These are phyloP conservation scores for Torulaspora indica DNA, from an alignment of 805 yeast species.

Conservation along the genomic window DNA sequence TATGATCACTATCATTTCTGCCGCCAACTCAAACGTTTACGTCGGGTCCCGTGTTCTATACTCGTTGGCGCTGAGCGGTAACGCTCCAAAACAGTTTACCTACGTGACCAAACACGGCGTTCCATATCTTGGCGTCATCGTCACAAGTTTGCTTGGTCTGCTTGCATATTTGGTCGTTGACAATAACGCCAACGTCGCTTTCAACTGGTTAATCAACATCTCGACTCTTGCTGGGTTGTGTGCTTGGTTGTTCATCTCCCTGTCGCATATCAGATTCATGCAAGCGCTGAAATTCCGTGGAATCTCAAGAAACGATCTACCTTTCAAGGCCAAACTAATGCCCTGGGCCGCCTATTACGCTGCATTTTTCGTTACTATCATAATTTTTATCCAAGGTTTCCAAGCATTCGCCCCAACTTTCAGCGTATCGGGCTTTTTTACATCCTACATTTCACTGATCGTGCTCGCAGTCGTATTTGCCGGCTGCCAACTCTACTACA, in stretches of 20 bases:
- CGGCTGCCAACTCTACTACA: slow-evolving; percentile 48
- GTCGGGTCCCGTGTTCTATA: slow-evolving; percentile 67
- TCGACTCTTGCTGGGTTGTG: slow-evolving; percentile 64
- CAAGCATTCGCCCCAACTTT: slow-evolving; percentile 51
- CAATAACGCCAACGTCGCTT: slow-evolving; percentile 48
- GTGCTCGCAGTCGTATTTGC: slow-evolving; percentile 48
- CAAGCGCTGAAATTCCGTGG: slow-evolving; percentile 53
- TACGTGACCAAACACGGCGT: slow-evolving; percentile 54
- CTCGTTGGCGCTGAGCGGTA: slow-evolving; percentile 54
- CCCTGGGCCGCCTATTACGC: slow-evolving; percentile 64
- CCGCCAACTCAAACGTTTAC: slow-evolving; percentile 73
- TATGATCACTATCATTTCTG: slow-evolving; percentile 61
- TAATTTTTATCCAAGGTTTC: slow-evolving; percentile 68
- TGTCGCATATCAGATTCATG: slow-evolving; percentile 61
- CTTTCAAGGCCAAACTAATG: slow-evolving; percentile 62
- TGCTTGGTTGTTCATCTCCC: slow-evolving; percentile 59
- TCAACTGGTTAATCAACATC: slow-evolving; percentile 62
- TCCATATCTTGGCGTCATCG: slow-evolving; percentile 52
- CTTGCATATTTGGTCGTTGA: slow-evolving; percentile 54
- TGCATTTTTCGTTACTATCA: slow-evolving; percentile 46
- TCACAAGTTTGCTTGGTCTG: slow-evolving; percentile 53
- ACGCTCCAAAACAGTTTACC: slow-evolving; percentile 56
- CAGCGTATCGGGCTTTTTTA: slow-evolving; percentile 53
- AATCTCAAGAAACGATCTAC: slow-evolving; percentile 58
- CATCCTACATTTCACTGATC: slow-evolving; percentile 59